Conservation (phyloP, 2,329 filamentous ascomycete species). For the Colletotrichum sp. region DNA sequence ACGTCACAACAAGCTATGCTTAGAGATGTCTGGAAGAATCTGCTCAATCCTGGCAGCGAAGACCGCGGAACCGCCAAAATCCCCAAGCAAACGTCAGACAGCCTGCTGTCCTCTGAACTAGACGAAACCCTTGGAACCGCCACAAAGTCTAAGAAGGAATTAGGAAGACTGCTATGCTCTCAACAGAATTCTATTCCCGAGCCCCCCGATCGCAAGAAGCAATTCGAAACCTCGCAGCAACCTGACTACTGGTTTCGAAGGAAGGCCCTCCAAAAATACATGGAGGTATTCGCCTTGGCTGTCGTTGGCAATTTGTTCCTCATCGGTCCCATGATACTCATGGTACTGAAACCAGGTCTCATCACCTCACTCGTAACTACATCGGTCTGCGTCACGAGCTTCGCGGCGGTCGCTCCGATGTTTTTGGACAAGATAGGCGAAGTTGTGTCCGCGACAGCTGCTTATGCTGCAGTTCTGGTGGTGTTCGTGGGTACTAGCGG, state of each 20-base stretch:
- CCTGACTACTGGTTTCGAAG: background rate
- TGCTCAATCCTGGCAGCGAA: no score
- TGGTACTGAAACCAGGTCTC: background rate
- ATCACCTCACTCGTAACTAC: background rate
- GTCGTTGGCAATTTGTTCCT: background rate
- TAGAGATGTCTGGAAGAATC: background rate
- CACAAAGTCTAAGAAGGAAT: no score
- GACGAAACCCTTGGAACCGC: no score
- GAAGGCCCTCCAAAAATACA: background rate
- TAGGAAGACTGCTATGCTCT: no score
- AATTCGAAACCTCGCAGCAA: background rate
- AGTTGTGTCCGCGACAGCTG: background rate
- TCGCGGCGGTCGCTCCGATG: background rate
- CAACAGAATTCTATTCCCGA: no score
- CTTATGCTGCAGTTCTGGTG: background rate
- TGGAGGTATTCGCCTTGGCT: rapidly evolving
- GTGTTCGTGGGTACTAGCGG: background rate
- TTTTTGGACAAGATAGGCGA: background rate
- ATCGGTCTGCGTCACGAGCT: background rate
- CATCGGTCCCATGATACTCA: background rate
- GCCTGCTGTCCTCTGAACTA: no score
- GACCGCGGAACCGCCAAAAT: no score
- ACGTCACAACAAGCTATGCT: background rate
- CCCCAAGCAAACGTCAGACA: no score
- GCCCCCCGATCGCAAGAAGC: no score